Conservation (phyloP, 2,329 filamentous ascomycete species). For the Colletotrichum sp. region DNA sequence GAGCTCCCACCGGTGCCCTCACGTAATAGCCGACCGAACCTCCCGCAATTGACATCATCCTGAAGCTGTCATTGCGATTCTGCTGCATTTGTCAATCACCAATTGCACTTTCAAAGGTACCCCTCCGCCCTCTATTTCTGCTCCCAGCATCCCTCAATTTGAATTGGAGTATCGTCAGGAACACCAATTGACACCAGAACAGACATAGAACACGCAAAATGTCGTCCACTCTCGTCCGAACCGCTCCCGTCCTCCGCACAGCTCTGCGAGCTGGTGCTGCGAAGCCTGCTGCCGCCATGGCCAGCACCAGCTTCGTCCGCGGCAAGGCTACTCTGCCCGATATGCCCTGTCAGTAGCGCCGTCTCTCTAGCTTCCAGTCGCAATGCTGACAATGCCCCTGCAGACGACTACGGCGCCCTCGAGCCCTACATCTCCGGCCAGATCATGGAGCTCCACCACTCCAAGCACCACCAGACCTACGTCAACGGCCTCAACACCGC, state of each 20-base stretch:
- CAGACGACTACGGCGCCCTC: conserved; percentile 96
- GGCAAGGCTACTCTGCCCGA: conserved; percentile 94
- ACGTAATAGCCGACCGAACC: conserved; percentile 20
- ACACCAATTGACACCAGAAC: background rate
- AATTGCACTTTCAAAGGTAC: conserved; percentile 23
- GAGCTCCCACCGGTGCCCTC: conserved; percentile 10
- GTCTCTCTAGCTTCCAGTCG: background rate
- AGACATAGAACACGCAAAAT: conserved; percentile 52
- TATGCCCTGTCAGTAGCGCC: conserved; percentile 59
- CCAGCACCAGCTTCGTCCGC: conserved; percentile 78
- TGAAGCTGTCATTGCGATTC: background rate
- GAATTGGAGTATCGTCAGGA: background rate
- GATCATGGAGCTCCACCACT: conserved; percentile 97
- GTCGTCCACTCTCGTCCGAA: conserved; percentile 79
- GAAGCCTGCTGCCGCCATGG: conserved; percentile 66
- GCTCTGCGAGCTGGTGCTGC: conserved; percentile 72
- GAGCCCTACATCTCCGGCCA: conserved; percentile 83
- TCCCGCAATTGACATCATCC: conserved; percentile 21
- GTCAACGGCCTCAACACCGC: conserved; percentile 88
- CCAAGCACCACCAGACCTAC: conserved; percentile 93
- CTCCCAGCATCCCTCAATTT: too few species aligned
- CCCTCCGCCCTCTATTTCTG: background rate
- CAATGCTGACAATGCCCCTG: background rate
- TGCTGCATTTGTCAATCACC: conserved; percentile 16
- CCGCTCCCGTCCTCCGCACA: conserved; percentile 69